Evolutionary conservation across 2,329 filamentous ascomycete genomes (phyloP).

Genomic region (Colletotrichum chrysophilum): DNA sequence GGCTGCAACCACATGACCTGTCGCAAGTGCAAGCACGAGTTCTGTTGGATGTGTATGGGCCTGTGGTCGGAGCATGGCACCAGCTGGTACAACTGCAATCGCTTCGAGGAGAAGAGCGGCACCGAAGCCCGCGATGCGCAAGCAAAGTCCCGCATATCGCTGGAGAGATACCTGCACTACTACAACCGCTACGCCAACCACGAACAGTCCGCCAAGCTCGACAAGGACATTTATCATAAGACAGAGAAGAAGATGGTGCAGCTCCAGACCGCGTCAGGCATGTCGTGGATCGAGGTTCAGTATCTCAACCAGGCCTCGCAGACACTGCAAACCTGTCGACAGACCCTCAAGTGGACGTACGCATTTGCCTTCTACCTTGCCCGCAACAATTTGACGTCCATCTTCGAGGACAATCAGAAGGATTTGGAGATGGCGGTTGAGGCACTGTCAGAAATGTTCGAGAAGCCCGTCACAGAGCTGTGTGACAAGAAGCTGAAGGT

Average conservation of each 20-base stretch:
- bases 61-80: conserved; percentile 98
- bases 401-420: conserved; percentile 99
- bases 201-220: conserved; percentile 94
- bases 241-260: conserved; percentile 99
- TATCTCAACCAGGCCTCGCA: conserved; percentile 94
- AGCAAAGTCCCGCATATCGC: conserved; percentile 84
- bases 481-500: conserved; percentile 90
- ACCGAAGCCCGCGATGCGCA: conserved; percentile 90
- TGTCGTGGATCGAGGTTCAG: conserved; percentile 99
- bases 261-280: conserved; percentile 88
- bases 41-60: conserved; percentile 99
- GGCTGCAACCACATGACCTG: conserved; percentile 99
- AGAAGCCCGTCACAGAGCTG: conserved; percentile 90
- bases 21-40: conserved; percentile 93
- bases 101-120: conserved; percentile 95
- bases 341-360: conserved; percentile 99
- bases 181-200: conserved; percentile 99
- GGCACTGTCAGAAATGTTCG: conserved; percentile 98
- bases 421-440: conserved; percentile 97
- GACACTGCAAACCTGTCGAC: conserved; percentile 93
- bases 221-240: conserved; percentile 94
- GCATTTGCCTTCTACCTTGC: conserved; percentile 98
- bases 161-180: conserved; percentile 98
- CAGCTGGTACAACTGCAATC: conserved; percentile 99
- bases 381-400: conserved; percentile 92